These are phyloP conservation scores for Yamadazyma sp. DNA, from an alignment of 1,139 yeast genomes.

Conservation along the genomic window DNA sequence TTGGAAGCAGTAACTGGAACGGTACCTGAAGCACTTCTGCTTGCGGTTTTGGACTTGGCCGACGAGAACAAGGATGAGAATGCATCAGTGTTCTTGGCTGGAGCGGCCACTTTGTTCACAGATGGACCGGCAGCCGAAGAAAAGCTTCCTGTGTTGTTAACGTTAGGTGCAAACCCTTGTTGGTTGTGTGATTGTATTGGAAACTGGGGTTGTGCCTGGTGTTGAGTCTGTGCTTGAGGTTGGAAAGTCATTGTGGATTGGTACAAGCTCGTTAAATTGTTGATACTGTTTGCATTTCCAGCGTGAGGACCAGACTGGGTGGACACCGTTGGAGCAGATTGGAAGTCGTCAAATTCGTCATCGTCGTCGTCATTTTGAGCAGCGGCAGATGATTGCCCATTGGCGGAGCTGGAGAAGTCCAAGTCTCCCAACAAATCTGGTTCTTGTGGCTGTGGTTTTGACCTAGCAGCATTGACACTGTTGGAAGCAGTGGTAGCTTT, in stretches of 20 bases:
- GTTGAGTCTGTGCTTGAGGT: slow-evolving; percentile 15
- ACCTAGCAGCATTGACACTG: slow-evolving; percentile 30
- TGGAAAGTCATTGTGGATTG: slow-evolving; percentile 15
- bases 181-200: too few species aligned
- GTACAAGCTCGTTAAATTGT: slow-evolving; percentile 11
- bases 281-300: slow-evolving; percentile 30
- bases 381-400: slow-evolving; percentile 20
- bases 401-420: slow-evolving; percentile 42
- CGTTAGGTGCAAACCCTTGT: too few species aligned
- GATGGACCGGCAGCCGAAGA: slow-evolving; percentile 32
- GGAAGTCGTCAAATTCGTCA: slow-evolving; percentile 95
- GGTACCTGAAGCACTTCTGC: slow-evolving; percentile 13
- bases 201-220: slow-evolving; percentile 14
- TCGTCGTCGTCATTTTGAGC: slow-evolving; percentile 50
- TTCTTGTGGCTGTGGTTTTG: slow-evolving; percentile 31
- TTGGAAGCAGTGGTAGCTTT: slow-evolving; percentile 40
- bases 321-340: slow-evolving; percentile 60
- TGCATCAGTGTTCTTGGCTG: slow-evolving; percentile 52
- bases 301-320: slow-evolving; percentile 17
- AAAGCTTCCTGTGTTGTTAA: neutral
- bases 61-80: slow-evolving; percentile 78
- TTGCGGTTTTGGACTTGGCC: slow-evolving; percentile 53
- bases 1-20: slow-evolving; percentile 24
- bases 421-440: slow-evolving; percentile 55
- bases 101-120: slow-evolving; percentile 22